Evolutionary conservation across 2,329 filamentous ascomycete genomes (phyloP), one percentile per base, ranked within the genome.

Genomic region (Nemania sp.): DNA sequence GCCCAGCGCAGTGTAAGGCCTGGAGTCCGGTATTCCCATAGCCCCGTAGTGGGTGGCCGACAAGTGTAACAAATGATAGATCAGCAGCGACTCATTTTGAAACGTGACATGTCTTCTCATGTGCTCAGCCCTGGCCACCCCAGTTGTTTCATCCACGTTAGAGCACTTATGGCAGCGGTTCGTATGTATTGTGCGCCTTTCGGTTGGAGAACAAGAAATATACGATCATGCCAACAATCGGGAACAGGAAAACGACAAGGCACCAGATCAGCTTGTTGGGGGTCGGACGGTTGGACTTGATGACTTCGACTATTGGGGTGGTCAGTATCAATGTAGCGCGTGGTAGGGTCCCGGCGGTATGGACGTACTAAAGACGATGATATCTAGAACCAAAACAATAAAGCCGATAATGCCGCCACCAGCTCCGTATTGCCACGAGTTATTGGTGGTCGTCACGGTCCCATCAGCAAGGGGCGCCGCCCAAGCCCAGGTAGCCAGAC

Each of bases 181-280:
- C 64, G 53, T 65, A 65, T 20, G 61, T 65, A 71, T 80, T 83
- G 72, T 87, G 84, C 29, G 79, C 76, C 45, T 77, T 75, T 52
- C 86, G 83, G 75, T 88, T 84, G 48, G 85, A 87, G 76, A 88
- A 87, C 54, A 89, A 74, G 71, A 79, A 88, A 76, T 88, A 89
- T 73, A 87, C 75, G 68, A 87, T 73, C 73, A 87, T 78, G 60
- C 86, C 86, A 65, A 84, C 71, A 50, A 89, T 76, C 3, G 86
- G 86, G 76, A 88, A 87, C 63, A 88, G 73, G 77, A 88, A 88
- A 68, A 88, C 84, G 45, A 87, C 76, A 0, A 88, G 76, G 50
- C 79, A 83, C 86, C 86, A 89, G 32, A 87, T 75, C 2, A 88
- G 72, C 77, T 89, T 89, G 73, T 81, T 77, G 18, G 76, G 72